Base-by-base conservation (phyloP, 164 flowering plant species). In the Echeveria elegans region DNA sequence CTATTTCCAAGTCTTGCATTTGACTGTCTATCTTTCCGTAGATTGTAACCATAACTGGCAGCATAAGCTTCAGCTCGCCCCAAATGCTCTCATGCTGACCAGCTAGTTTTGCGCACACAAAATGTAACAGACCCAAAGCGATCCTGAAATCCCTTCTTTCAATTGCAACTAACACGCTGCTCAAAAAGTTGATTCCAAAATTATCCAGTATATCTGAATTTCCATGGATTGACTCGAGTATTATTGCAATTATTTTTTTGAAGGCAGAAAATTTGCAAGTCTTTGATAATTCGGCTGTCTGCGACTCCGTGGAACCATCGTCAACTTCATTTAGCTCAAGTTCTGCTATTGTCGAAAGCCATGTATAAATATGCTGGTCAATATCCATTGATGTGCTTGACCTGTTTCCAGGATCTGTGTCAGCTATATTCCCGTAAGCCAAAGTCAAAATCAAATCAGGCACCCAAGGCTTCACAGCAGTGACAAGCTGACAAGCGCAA, bases 391-490 rank as follows among this genome's bases (percentile, higher is more conserved):
- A 45, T 40, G 40, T 60, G 24, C 76, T 86, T 41, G 63, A 45
- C 45, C 45, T 60, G 24, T 77, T 86, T 41, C 59, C 75, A 37
- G 24, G n/a, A 67, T 69, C 45, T 18, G 68, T 72, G 18, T 72
- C 73, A 50, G 78, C 32, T n/a, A 84, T 68, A 65, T 64, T 47
- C 52, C 48, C 38, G 29, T 80, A 83, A 64, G 86, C 90, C 74
- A 95, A 68, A 48, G 88, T 97, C 47, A 92, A 71, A 50, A 87
- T 70, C 72, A 95, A 59, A 78, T 95, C 99, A 64, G 97, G 92
- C 41, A 92, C 68, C 99, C 99, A 95, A 66, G 84, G 82, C 76
- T 83, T 86, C 12, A 76, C 74, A 40, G 77, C 75, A 62, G 81
- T 34, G 58, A 82, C 66, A 62, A 95, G 69, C 30, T 75, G 78